A percentile compares a stretch with the other conserved stretches of the same genome.
These are phyloP conservation scores for Carpinus fangiana DNA, from an alignment of 306 rosid species.

Conservation along the genomic window DNA sequence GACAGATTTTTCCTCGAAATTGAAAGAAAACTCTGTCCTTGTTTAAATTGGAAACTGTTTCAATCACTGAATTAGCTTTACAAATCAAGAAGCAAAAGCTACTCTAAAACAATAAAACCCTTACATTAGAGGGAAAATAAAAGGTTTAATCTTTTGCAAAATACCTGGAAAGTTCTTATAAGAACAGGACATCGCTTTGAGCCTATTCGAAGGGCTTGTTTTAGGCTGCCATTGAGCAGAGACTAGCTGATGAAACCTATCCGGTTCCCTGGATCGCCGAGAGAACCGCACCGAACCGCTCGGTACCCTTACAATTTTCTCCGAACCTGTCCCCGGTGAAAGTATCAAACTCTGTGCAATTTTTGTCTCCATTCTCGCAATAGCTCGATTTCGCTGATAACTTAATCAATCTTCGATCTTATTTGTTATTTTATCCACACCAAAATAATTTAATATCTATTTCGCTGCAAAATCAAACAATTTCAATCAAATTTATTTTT, in stretches of 20 bases:
- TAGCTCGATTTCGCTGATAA: not conserved
- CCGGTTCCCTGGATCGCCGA: conserved; percentile 33
- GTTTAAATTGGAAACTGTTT: not conserved
- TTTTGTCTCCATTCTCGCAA: conserved; percentile 57
- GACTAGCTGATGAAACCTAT: conserved; percentile 36
- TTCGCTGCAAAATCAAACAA: conserved; percentile 15
- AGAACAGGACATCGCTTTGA: conserved; percentile 43
- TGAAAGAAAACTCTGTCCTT: too few relatives aligned
- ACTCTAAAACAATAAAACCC: not conserved
- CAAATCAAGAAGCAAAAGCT: not conserved
- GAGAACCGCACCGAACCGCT: conserved; percentile 35
- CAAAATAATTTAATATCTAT: not conserved
- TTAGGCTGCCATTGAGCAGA: conserved; percentile 37
- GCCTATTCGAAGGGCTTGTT: conserved; percentile 32
- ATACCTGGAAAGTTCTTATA: conserved; percentile 67
- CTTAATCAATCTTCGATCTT: not conserved
- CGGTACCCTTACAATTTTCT: conserved; percentile 32
- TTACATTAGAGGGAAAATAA: not conserved
- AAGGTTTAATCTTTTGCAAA: not conserved
- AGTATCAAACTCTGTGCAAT: conserved; percentile 41
- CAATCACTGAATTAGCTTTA: not conserved
- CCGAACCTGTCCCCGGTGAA: conserved; percentile 46
- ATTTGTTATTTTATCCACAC: not conserved
- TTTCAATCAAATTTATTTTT: not conserved
- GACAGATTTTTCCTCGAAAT: too few relatives aligned